Evolutionary conservation across 805 yeast genomes (phyloP), one percentile per base, ranked within the genome.

Genomic region (Schizosaccharomyces cryophilus): DNA sequence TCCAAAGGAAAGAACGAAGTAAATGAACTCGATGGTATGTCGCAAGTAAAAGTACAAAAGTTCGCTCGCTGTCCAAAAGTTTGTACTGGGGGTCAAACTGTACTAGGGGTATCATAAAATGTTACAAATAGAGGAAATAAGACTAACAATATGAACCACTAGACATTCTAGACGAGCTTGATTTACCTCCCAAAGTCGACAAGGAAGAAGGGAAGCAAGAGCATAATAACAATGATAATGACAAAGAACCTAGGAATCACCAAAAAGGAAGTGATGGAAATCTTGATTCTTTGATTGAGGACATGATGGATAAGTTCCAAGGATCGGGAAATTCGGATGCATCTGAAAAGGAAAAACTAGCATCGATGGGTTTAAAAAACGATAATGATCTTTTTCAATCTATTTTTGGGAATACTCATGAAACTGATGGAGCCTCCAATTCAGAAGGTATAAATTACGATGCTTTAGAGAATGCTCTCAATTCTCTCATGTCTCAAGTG

Each of bases 401-500:
- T 19, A 45, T 45, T n/a, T 45, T 45, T 9, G 51, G 51, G 11
- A 21, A n/a, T 21, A 1, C 21, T 1, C 21, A 5, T 45, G 13
- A 5, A n/a, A 19, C 51, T 24, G 51, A 21, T 11, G 40, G 13
- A 11, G 51, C 51, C n/a, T 21, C 35, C 19, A 29, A 51, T 51
- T 11, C n/a, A 19, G 56, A 29, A 21, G 51, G 9, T 24, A 7
- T 51, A 4, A 29, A 51, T 29, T 51, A 51, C 31, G 35, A 29
- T 51, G 56, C 56, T 11, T 51, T 51, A 21, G 56, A 51, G 17
- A 29, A 21, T 24, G 35, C 35, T 17, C 31, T 51, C n/a, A 29
- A 51, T 17, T 51, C 56, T 29, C 56, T 90, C 81, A 75, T 90
- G 66, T 83, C 81, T 64, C 90, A 88, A 68, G 77, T 90, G 69